Conservation (phyloP, 495 filamentous ascomycete species). For the Annulohypoxylon nitens region DNA sequence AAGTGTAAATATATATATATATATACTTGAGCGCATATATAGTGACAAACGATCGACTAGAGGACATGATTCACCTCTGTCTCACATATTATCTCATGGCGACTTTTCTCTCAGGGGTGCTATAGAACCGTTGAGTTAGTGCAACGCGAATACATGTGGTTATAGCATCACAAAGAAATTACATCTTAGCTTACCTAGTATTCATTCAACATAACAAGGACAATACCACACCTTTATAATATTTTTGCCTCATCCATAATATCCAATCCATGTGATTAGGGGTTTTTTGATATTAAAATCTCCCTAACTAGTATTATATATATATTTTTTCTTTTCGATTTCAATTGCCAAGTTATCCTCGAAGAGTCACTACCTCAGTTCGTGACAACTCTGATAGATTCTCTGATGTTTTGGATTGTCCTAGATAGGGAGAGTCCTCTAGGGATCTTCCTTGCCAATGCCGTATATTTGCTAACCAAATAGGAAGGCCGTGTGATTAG, state of each 20-base stretch:
- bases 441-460: not conserved
- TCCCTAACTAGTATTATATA: no score
- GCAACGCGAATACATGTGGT: slow-evolving; percentile 1
- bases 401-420: not conserved
- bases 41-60: not conserved
- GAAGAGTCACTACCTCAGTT: not conserved
- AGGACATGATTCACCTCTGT: slow-evolving; percentile 14
- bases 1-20: not conserved
- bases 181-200: not conserved
- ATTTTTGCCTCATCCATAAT: not conserved
- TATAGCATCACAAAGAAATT: slow-evolving; percentile 2
- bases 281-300: no score
- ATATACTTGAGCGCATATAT: not conserved
- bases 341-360: not conserved
- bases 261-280: no score
- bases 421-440: not conserved
- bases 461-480: slow-evolving; percentile 6
- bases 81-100: slow-evolving; percentile 3
- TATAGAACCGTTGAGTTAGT: slow-evolving; percentile 4
- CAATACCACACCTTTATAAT: not conserved
- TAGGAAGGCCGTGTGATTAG: slow-evolving; percentile 26
- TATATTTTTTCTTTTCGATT: not conserved
- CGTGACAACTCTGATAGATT: no score
- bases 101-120: not conserved
- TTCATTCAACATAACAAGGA: not conserved